These are phyloP conservation scores for Priceomyces medius DNA, from an alignment of 805 yeast genomes.

Conservation along the genomic window DNA sequence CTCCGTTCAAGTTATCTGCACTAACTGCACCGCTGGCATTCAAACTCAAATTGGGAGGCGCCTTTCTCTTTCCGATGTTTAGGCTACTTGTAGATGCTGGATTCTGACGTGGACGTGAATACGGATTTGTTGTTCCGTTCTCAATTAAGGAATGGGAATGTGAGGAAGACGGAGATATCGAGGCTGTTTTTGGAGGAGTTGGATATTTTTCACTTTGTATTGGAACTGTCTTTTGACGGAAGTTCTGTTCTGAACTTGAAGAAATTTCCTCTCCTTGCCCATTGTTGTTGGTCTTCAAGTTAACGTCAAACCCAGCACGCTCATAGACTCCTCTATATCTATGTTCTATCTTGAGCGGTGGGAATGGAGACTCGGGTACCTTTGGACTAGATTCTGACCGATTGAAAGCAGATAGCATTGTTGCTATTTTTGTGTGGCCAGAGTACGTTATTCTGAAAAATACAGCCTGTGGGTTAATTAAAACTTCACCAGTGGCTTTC, in stretches of 20 bases:
- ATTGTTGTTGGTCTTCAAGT: slow-evolving; percentile 11
- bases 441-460: not conserved
- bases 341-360: slow-evolving; percentile 63
- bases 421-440: not conserved
- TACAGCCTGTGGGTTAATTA: too few species aligned
- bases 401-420: slow-evolving; percentile 7
- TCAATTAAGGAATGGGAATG: not conserved
- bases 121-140: slow-evolving; percentile 1
- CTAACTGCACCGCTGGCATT: not conserved
- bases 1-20: not conserved
- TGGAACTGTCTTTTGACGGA: not conserved
- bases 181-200: slow-evolving; percentile 11
- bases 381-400: slow-evolving; percentile 24
- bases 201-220: slow-evolving; percentile 3
- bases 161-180: slow-evolving; percentile 6
- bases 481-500: too few species aligned
- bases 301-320: slow-evolving; percentile 74
- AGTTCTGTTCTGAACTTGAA: not conserved
- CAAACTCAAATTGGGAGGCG: not conserved
- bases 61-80: not conserved
- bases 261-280: not conserved
- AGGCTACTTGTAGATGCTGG: not conserved
- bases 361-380: slow-evolving; percentile 55
- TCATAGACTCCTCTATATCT: slow-evolving; percentile 71
- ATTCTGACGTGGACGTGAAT: slow-evolving; percentile 4